Evolutionary conservation across 192 early-diverging fungal species (phyloP).

Genomic region (Coemansia sp.): DNA sequence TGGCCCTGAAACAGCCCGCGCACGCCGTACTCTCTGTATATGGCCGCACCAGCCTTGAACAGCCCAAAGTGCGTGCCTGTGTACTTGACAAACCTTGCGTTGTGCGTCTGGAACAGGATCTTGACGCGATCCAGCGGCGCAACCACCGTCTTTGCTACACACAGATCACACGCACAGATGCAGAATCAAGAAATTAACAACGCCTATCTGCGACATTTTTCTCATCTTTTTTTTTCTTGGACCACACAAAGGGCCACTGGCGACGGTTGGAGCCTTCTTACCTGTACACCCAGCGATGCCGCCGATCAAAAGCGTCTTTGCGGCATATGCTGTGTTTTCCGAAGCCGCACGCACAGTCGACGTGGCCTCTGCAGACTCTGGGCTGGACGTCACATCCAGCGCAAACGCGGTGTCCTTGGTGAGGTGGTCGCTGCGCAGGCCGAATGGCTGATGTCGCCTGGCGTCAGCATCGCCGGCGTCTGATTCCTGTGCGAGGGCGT

Average conservation of each 20-base stretch:
- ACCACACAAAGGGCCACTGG: no score
- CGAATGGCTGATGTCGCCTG: neutral
- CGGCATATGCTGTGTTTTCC: constrained; percentile 31
- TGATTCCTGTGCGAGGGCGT: no score
- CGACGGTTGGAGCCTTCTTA: no score
- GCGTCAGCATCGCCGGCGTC: no score
- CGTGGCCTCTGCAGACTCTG: constrained; percentile 13
- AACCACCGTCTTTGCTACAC: constrained; percentile 70
- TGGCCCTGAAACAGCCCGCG: constrained; percentile 93
- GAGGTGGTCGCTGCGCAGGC: neutral
- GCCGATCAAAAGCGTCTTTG: constrained; percentile 38
- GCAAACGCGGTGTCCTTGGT: constrained; percentile 1
- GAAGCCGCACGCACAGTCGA: constrained; percentile 1
- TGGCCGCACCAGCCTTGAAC: constrained; percentile 75
- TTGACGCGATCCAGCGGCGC: constrained; percentile 85
- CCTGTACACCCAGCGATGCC: constrained; percentile 55
- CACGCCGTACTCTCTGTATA: constrained; percentile 69
- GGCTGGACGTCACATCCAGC: constrained; percentile 7
- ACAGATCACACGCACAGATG: neutral
- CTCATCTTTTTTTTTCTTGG: neutral
- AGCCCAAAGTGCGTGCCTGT: constrained; percentile 64
- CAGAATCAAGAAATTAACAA: neutral
- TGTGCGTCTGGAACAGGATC: constrained; percentile 81
- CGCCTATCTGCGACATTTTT: neutral
- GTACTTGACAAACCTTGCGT: constrained; percentile 66